A percentile compares a stretch with the other conserved stretches of the same genome.
Evolutionary conservation across 2,329 filamentous ascomycete species (phyloP).

Genomic region (Venturia aucupariae): DNA sequence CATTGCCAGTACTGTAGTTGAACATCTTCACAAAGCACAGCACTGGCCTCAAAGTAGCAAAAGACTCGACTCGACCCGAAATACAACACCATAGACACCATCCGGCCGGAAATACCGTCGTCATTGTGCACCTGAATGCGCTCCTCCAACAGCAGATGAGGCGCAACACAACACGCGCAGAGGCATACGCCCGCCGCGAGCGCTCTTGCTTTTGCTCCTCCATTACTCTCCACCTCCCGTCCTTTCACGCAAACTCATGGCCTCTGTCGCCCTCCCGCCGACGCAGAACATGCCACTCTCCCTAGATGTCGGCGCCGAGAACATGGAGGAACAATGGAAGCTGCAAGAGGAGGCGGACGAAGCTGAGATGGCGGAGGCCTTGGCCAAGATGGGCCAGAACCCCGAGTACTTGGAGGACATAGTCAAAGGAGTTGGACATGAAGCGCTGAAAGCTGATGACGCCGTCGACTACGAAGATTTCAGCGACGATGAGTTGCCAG

Average conservation of each 20-base stretch:
- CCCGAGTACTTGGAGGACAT: background rate
- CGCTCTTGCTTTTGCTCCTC: background rate
- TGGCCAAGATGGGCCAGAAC: background rate
- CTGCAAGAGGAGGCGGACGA: slow-evolving; percentile 6
- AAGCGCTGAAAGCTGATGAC: slow-evolving; percentile 73
- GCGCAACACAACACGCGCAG: slow-evolving; percentile 7
- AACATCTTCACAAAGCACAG: background rate
- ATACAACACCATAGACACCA: background rate
- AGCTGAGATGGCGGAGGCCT: background rate
- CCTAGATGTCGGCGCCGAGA: slow-evolving; percentile 1
- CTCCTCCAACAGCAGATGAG: background rate
- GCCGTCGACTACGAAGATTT: slow-evolving; percentile 88
- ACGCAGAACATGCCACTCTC: slow-evolving; percentile 10
- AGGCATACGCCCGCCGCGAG: slow-evolving; percentile 5
- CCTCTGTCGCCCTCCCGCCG: background rate
- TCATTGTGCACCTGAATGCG: background rate
- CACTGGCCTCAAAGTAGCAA: background rate
- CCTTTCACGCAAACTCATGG: background rate
- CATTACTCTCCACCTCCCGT: background rate
- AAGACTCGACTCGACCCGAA: background rate
- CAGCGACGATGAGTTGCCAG: slow-evolving; percentile 80
- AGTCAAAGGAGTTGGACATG: background rate
- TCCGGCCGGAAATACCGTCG: background rate
- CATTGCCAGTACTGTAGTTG: too few species aligned
- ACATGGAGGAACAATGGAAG: background rate